Conservation (phyloP, 2,329 filamentous ascomycete genomes). For the Fusarium poae region DNA sequence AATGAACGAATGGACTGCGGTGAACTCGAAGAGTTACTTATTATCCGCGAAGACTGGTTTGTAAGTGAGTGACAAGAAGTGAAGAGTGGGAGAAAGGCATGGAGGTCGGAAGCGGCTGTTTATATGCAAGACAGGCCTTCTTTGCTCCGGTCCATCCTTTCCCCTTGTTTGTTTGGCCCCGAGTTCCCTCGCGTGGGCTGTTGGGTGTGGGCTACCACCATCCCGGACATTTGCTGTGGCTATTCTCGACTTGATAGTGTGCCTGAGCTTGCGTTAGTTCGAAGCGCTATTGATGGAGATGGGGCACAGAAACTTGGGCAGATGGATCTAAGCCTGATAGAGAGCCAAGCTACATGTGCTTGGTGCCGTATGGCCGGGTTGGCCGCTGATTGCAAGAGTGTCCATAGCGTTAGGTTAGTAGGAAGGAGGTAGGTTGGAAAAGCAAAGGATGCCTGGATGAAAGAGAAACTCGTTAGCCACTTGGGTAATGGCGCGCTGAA, state of each 20-base stretch:
- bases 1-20: conserved; percentile 49
- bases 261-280: conserved; percentile 34
- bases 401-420: neutral
- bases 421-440: neutral
- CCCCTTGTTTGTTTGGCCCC: conserved; percentile 10
- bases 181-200: conserved; percentile 12
- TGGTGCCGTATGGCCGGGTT: conserved; percentile 33
- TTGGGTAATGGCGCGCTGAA: conserved; percentile 14
- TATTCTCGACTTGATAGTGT: conserved; percentile 31
- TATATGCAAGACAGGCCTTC: conserved; percentile 39
- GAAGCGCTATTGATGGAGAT: conserved; percentile 39
- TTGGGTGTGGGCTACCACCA: conserved; percentile 21
- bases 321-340: conserved; percentile 26
- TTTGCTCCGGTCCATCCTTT: conserved; percentile 12
- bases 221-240: conserved; percentile 1
- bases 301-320: neutral
- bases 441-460: conserved; percentile 14
- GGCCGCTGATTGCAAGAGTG: conserved; percentile 17
- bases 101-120: conserved; percentile 33
- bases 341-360: conserved; percentile 14
- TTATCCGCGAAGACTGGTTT: conserved; percentile 35
- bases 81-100: conserved; percentile 12
- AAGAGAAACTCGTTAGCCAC: conserved; percentile 30
- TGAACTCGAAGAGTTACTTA: conserved; percentile 44
- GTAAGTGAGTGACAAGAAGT: conserved; percentile 40